These are phyloP conservation scores for Triangularia verruculosa DNA, from an alignment of 2,329 filamentous ascomycete genomes.

Conservation along the genomic window DNA sequence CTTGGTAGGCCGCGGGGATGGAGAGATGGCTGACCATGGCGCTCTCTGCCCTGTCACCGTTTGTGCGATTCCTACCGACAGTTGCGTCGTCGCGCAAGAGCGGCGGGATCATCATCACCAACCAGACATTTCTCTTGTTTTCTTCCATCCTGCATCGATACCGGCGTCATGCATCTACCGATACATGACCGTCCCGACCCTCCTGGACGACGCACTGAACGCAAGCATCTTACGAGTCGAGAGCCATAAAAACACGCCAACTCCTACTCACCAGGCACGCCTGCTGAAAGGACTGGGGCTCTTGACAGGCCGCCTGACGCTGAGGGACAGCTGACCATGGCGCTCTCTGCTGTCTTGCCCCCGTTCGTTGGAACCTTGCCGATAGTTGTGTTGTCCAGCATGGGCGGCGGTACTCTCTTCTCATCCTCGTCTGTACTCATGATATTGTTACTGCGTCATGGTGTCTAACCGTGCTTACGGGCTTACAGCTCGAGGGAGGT, in stretches of 20 bases:
- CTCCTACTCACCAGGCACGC: constrained; percentile 7
- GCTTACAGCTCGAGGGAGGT: constrained; percentile 11
- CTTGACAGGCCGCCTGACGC: constrained; percentile 4
- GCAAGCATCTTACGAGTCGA: constrained; percentile 7
- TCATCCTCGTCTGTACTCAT: neutral
- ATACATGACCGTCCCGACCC: constrained; percentile 2
- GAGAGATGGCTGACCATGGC: constrained; percentile 9
- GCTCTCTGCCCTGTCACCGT: constrained; percentile 6
- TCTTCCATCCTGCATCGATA: neutral
- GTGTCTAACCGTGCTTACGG: constrained; percentile 7
- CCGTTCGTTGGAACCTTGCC: constrained; percentile 8
- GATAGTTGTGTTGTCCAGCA: neutral
- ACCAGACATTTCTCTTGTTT: neutral
- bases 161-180: constrained; percentile 5
- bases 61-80: constrained; percentile 8
- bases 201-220: constrained; percentile 2
- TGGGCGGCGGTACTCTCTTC: constrained; percentile 8
- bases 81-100: constrained; percentile 4
- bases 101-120: constrained; percentile 15
- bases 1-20: constrained; percentile 5
- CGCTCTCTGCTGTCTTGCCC: constrained; percentile 8
- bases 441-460: neutral
- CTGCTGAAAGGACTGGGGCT: constrained; percentile 13
- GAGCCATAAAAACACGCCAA: constrained; percentile 12
- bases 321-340: constrained; percentile 8